phyloP scores from a whole-genome alignment of 78 protist genomes.

The Pelomyxa schiedti region DNA sequence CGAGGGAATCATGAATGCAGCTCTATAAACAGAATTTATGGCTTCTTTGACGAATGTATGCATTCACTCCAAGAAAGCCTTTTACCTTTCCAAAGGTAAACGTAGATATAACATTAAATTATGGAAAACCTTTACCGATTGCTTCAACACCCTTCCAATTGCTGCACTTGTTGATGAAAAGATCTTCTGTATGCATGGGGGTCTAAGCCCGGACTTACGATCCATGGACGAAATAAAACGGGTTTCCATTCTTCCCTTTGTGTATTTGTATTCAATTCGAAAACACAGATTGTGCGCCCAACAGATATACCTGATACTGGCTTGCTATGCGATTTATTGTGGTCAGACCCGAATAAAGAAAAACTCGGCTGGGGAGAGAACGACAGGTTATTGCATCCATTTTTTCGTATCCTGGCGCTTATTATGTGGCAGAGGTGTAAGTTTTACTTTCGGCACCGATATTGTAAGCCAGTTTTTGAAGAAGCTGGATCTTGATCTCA shows the following conservation, averaged over 20 bases:
- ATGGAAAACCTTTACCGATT: conserved; percentile 34
- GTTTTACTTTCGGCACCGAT: conserved; percentile 44
- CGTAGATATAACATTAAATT: too few relatives aligned
- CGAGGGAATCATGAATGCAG: conserved; percentile 74
- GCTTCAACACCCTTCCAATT: conserved; percentile 56
- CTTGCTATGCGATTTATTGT: background rate
- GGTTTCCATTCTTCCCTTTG: too few relatives aligned
- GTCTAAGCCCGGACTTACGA: conserved; percentile 51
- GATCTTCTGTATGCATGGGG: conserved; percentile 70
- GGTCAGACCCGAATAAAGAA: background rate
- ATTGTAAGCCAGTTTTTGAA: conserved; percentile 20
- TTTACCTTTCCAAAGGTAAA: too few relatives aligned
- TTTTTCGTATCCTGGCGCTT: too few relatives aligned
- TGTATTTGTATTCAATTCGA: too few relatives aligned
- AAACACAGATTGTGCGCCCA: too few relatives aligned
- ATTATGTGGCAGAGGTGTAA: too few relatives aligned
- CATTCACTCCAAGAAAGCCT: conserved; percentile 43
- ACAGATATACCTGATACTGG: background rate
- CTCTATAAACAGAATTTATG: conserved; percentile 56
- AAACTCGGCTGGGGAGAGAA: conserved; percentile 39
- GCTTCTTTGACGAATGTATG: conserved; percentile 62
- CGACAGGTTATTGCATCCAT: too few relatives aligned
- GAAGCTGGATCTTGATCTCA: conserved; percentile 32
- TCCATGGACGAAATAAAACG: conserved; percentile 47
- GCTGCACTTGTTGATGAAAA: conserved; percentile 43